These are phyloP conservation scores for Naegleria fowleri DNA, from an alignment of 208 protist genomes.

Conservation along the genomic window DNA sequence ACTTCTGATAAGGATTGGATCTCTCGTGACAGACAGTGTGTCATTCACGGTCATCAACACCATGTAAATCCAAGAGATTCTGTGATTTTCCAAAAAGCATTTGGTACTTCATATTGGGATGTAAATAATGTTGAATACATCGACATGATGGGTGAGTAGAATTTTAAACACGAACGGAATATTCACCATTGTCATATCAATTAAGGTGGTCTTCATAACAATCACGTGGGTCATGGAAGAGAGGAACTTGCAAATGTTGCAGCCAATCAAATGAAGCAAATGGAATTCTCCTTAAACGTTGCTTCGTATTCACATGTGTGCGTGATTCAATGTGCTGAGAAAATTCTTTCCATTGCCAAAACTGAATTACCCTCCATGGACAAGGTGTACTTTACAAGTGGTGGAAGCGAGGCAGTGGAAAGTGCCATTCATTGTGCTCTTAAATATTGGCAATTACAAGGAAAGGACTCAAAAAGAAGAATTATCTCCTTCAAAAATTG, in stretches of 20 bases:
- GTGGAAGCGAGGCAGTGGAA: constrained; percentile 73
- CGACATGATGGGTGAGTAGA: neutral
- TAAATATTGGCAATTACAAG: neutral
- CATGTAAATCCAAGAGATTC: neutral
- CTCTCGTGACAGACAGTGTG: neutral
- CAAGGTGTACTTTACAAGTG: constrained; percentile 79
- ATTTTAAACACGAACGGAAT: neutral
- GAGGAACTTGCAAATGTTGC: neutral
- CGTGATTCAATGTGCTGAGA: neutral
- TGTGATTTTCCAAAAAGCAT: neutral
- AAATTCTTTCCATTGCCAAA: neutral
- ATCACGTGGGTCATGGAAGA: neutral
- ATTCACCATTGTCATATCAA: no score
- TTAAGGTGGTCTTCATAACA: neutral
- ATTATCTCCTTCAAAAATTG: neutral
- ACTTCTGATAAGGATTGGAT: neutral
- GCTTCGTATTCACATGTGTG: neutral
- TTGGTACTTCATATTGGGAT: neutral
- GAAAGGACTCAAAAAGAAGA: neutral
- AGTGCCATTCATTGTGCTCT: constrained; percentile 76
- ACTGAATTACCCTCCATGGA: constrained; percentile 32
- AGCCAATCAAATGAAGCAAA: neutral
- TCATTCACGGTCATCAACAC: neutral
- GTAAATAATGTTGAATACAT: neutral
- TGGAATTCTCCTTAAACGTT: neutral